Evolutionary conservation across 768 basidiomycete genomes (phyloP), one percentile per base, ranked within the genome.

Genomic region (Podaxis carcinomalis): DNA sequence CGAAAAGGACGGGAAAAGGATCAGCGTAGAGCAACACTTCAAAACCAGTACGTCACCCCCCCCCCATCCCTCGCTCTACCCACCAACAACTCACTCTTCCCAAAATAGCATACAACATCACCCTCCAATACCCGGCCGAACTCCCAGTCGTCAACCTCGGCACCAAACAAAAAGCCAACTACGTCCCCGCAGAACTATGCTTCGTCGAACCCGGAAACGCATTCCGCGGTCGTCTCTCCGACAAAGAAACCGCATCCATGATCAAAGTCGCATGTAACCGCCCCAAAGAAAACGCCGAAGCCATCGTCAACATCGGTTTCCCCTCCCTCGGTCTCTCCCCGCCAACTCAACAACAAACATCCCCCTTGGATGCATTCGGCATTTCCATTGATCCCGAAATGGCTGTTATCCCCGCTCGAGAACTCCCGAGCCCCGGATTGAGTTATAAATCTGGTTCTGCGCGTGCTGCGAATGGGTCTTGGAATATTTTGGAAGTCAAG

Each of bases 401-500:
- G 89, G 70, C 83, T 0, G 77, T 80, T 5, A 70, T 91, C 3
- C 90, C 90, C 1, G 86, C 71, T 2, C 83, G 92, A 14, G 80
- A 89, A 61, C 81, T 94, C 1, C 75, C 73, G 0, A 73, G 87
- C 0, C 92, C 92, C 0, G 62, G 63, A 1, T 66, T 93, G 53
- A 74, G 74, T 1, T 93, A 93, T 67, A 75, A 71, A 39, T 71
- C 65, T 3, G 85, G 83, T 1, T 70, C 66, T 23, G 68, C 75
- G 2, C 78, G 72, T 13, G 80, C 84, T 5, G 73, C 67, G 37
- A 82, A 87, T 35, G 92, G 86, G 0, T 81, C 83, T 40, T 93
- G 92, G 92, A 93, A 93, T 63, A 86, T 92, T 56, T 69, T 87
- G 36, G 78, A 87, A 23, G 86, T 89, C 57, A 84, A 85, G 67